A percentile compares a stretch with the other conserved stretches of the same genome.
Evolutionary conservation across 768 basidiomycete genomes (phyloP).

Genomic region (Lactarius indigo): DNA sequence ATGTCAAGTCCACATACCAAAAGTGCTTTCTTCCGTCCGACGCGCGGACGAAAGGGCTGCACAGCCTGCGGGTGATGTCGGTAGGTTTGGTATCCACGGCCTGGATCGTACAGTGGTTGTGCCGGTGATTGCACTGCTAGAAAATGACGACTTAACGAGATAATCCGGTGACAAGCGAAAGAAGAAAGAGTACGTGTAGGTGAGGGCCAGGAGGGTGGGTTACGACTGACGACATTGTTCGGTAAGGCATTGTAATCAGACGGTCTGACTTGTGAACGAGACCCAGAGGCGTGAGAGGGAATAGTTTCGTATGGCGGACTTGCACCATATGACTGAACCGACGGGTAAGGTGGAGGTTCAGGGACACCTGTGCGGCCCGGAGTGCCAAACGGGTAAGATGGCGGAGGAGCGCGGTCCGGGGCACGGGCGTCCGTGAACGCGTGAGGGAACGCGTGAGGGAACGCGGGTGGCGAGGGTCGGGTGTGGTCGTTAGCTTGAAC

Average conservation of each 20-base stretch:
- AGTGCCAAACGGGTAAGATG: too few relatives aligned
- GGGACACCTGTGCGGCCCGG: too few relatives aligned
- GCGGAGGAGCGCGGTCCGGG: too few relatives aligned
- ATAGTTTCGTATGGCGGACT: too few relatives aligned
- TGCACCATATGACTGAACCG: too few relatives aligned
- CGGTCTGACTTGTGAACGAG: background rate
- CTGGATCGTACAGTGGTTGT: background rate
- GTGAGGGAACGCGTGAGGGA: too few relatives aligned
- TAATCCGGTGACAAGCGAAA: background rate
- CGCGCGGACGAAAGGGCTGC: background rate
- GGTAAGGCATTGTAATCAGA: background rate
- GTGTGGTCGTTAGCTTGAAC: too few relatives aligned
- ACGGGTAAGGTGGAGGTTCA: too few relatives aligned
- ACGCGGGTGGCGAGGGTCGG: too few relatives aligned
- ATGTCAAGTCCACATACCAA: background rate
- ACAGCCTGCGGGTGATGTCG: background rate
- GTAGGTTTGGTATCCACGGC: background rate
- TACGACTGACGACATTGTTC: background rate
- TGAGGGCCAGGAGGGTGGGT: background rate
- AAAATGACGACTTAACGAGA: background rate
- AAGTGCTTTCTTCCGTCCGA: background rate
- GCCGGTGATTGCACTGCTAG: background rate
- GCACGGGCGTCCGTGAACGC: too few relatives aligned
- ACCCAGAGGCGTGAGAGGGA: too few relatives aligned
- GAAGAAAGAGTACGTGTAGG: background rate